Percentiles rank a stretch among this genome's conserved stretches.
These are phyloP conservation scores for Calonectria crousiana DNA, from an alignment of 2,329 filamentous ascomycete genomes.

Conservation along the genomic window DNA sequence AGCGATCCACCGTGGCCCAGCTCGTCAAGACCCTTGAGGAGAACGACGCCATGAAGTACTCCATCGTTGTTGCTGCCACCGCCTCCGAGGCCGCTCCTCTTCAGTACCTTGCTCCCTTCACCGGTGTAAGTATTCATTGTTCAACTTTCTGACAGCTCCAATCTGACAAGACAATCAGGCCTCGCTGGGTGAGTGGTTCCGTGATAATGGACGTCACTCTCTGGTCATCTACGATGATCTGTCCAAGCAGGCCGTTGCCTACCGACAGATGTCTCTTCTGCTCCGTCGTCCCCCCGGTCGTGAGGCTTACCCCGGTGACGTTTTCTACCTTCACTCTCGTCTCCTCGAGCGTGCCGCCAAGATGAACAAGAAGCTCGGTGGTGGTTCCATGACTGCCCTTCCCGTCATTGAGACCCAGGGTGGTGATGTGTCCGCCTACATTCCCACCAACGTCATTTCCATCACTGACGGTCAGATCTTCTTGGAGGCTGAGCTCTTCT, in stretches of 20 bases:
- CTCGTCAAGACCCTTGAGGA: slow-evolving; percentile 99
- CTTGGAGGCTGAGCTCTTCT: slow-evolving; percentile 99
- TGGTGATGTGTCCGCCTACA: slow-evolving; percentile 99
- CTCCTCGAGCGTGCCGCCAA: slow-evolving; percentile 99
- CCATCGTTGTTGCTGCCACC: slow-evolving; percentile 91
- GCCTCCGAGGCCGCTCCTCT: slow-evolving; percentile 96
- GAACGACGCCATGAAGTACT: slow-evolving; percentile 99
- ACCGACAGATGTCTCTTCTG: slow-evolving; percentile 98
- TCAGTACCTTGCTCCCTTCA: slow-evolving; percentile 95
- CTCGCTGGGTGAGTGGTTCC: slow-evolving; percentile 78
- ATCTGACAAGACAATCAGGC: slow-evolving; percentile 22
- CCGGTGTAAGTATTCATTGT: slow-evolving; percentile 63
- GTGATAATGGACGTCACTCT: slow-evolving; percentile 89
- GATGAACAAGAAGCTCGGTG: slow-evolving; percentile 95
- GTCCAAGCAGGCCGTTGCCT: slow-evolving; percentile 97
- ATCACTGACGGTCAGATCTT: slow-evolving; percentile 99
- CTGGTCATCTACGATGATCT: slow-evolving; percentile 95
- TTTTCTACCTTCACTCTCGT: slow-evolving; percentile 99
- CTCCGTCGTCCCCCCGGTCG: slow-evolving; percentile 97
- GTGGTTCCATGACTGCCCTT: slow-evolving; percentile 96
- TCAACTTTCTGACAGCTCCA: background rate
- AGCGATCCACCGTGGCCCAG: slow-evolving; percentile 99
- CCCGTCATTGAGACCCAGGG: slow-evolving; percentile 99
- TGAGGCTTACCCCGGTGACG: slow-evolving; percentile 99
- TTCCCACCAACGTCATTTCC: slow-evolving; percentile 99